Evolutionary conservation across 2,329 filamentous ascomycete species (phyloP).

Genomic region (Phyllosticta citrichinensis): DNA sequence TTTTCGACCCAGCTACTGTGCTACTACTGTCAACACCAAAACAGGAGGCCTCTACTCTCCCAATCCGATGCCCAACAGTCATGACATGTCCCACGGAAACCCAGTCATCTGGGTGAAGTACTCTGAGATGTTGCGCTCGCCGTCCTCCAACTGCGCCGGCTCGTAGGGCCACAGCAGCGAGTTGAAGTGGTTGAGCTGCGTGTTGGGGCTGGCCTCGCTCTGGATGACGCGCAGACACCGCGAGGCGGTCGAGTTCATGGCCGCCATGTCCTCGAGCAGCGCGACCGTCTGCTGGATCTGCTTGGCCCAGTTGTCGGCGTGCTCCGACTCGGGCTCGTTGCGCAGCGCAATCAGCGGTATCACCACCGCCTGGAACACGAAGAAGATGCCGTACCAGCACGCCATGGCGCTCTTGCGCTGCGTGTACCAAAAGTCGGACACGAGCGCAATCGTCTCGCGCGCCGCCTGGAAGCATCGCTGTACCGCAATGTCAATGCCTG

Average conservation of each 20-base stretch:
- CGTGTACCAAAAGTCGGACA: background rate
- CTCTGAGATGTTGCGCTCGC: background rate
- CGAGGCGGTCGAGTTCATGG: slow-evolving; percentile 31
- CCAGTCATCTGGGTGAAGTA: slow-evolving; percentile 7
- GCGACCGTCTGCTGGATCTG: slow-evolving; percentile 32
- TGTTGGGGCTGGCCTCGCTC: slow-evolving; percentile 14
- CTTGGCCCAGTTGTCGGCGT: slow-evolving; percentile 30
- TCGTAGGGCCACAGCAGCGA: slow-evolving; percentile 15
- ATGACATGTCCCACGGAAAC: slow-evolving; percentile 1
- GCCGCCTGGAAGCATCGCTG: background rate
- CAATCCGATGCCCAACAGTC: background rate
- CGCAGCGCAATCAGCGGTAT: slow-evolving; percentile 41
- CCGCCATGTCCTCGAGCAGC: slow-evolving; percentile 29
- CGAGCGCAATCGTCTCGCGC: background rate
- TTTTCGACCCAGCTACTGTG: too few species aligned
- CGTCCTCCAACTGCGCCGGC: background rate
- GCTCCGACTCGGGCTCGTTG: slow-evolving; percentile 29
- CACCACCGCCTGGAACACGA: slow-evolving; percentile 40
- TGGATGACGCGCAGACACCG: slow-evolving; percentile 34
- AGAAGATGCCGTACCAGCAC: slow-evolving; percentile 17
- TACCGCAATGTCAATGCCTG: background rate
- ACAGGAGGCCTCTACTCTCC: background rate
- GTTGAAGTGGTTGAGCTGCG: slow-evolving; percentile 14
- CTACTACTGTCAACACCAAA: background rate
- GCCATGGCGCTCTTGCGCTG: background rate